A percentile compares a stretch with the other conserved stretches of the same genome.
phyloP scores from a whole-genome alignment of 108 stramenopile genomes.

The Cyclotella baltica region DNA sequence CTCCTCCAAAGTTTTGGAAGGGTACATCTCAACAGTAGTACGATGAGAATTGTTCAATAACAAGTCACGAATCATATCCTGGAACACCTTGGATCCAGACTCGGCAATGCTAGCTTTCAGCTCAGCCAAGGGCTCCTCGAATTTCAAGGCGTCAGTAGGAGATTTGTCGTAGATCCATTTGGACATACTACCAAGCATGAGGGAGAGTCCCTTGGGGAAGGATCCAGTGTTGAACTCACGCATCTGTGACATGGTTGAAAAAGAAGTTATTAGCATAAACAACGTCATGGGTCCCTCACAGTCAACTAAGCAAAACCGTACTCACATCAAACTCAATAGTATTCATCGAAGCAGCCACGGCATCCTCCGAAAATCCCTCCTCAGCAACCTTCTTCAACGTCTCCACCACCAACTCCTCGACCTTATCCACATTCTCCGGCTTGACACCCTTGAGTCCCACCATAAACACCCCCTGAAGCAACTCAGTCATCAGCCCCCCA shows the following conservation, averaged over 20 bases:
- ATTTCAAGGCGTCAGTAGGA: slow-evolving; percentile 90
- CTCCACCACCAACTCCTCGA: slow-evolving; percentile 83
- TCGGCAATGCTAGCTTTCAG: slow-evolving; percentile 87
- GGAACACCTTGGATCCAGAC: slow-evolving; percentile 85
- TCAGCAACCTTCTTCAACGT: slow-evolving; percentile 83
- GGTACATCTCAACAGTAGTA: slow-evolving; percentile 91
- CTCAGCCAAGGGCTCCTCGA: slow-evolving; percentile 88
- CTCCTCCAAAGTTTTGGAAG: slow-evolving; percentile 88
- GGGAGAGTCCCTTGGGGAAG: slow-evolving; percentile 93
- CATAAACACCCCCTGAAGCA: slow-evolving; percentile 93
- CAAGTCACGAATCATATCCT: slow-evolving; percentile 80
- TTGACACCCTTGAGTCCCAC: slow-evolving; percentile 93
- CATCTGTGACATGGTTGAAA: slow-evolving; percentile 52
- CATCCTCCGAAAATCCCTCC: slow-evolving; percentile 93
- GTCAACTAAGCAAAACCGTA: not conserved
- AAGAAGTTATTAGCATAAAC: not conserved
- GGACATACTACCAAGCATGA: slow-evolving; percentile 95
- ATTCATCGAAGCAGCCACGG: slow-evolving; percentile 92
- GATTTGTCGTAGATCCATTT: slow-evolving; percentile 94
- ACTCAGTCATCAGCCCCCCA: slow-evolving; percentile 92
- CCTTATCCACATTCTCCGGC: slow-evolving; percentile 75
- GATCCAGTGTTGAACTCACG: slow-evolving; percentile 99
- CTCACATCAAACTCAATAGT: slow-evolving; percentile 90
- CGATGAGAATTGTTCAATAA: slow-evolving; percentile 92
- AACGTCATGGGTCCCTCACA: too few relatives aligned